phyloP scores from a whole-genome alignment of 768 basidiomycete species.

The Suillus lakei region DNA sequence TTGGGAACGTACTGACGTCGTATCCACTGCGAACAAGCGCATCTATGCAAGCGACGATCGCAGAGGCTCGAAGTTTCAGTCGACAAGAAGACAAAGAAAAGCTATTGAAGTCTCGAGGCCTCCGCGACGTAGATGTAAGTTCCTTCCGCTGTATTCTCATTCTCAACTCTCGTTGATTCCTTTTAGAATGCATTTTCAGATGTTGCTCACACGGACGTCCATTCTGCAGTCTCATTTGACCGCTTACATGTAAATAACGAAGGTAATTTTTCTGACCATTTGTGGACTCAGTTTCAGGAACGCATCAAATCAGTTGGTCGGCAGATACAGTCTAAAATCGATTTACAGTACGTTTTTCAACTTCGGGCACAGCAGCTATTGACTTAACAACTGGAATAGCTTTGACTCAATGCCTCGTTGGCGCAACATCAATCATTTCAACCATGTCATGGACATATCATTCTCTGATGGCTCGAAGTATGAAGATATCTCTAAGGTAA shows the following conservation, averaged over 20 bases:
- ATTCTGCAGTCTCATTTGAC: constrained; percentile 41
- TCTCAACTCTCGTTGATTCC: background rate
- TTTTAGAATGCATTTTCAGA: constrained; percentile 40
- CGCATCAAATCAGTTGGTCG: constrained; percentile 20
- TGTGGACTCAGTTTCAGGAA: constrained; percentile 30
- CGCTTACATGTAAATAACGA: constrained; percentile 40
- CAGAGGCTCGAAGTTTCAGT: constrained; percentile 19
- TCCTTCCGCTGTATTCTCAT: background rate
- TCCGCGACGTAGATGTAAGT: constrained; percentile 22
- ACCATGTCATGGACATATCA: constrained; percentile 24
- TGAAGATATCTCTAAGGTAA: constrained; percentile 42
- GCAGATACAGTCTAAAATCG: constrained; percentile 7
- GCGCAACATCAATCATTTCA: constrained; percentile 40
- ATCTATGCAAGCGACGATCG: constrained; percentile 14
- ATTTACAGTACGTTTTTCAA: constrained; percentile 28
- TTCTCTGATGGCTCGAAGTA: constrained; percentile 42
- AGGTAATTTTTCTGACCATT: constrained; percentile 40
- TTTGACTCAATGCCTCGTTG: constrained; percentile 35
- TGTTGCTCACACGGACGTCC: constrained; percentile 37
- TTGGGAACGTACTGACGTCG: constrained; percentile 18
- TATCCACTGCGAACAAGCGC: constrained; percentile 20
- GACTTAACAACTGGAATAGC: constrained; percentile 28
- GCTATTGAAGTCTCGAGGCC: constrained; percentile 14
- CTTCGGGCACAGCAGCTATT: constrained; percentile 7
- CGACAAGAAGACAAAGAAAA: constrained; percentile 21